Percentiles rank a stretch among this genome's conserved stretches.
These are phyloP conservation scores for Claviceps sp. DNA, from an alignment of 2,329 filamentous ascomycete genomes.

Conservation along the genomic window DNA sequence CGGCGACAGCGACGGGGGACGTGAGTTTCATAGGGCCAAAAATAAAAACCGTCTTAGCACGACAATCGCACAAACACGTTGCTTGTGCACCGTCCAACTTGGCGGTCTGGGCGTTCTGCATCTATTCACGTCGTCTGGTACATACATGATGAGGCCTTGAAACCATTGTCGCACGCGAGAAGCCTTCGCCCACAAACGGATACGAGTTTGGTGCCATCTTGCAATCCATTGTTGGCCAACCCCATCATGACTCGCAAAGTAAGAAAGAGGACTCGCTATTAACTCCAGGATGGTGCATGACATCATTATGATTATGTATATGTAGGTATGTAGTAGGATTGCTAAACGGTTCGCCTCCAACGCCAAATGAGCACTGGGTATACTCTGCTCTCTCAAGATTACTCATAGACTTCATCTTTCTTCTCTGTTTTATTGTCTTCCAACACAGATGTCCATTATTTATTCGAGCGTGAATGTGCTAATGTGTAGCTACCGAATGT, in stretches of 20 bases:
- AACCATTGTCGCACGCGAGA: not conserved
- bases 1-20: too few relatives aligned
- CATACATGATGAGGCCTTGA: not conserved
- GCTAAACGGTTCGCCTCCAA: too few relatives aligned
- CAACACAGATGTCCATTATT: not conserved
- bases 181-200: not conserved
- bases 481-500: constrained; percentile 6
- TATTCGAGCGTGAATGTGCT: not conserved
- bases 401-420: not conserved
- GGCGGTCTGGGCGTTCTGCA: not conserved
- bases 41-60: too few relatives aligned
- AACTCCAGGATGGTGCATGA: not conserved
- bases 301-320: too few relatives aligned
- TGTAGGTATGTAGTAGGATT: too few relatives aligned
- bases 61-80: constrained; percentile 1
- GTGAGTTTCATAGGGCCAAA: too few relatives aligned
- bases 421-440: not conserved
- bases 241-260: too few relatives aligned
- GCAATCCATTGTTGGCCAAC: not conserved
- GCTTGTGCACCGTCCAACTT: not conserved
- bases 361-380: too few relatives aligned
- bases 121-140: not conserved
- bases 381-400: too few relatives aligned
- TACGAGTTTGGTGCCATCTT: not conserved
- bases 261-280: too few relatives aligned